Conservation (phyloP, 1,284 basidiomycete species). For the Pyrrhoderma noxium region DNA sequence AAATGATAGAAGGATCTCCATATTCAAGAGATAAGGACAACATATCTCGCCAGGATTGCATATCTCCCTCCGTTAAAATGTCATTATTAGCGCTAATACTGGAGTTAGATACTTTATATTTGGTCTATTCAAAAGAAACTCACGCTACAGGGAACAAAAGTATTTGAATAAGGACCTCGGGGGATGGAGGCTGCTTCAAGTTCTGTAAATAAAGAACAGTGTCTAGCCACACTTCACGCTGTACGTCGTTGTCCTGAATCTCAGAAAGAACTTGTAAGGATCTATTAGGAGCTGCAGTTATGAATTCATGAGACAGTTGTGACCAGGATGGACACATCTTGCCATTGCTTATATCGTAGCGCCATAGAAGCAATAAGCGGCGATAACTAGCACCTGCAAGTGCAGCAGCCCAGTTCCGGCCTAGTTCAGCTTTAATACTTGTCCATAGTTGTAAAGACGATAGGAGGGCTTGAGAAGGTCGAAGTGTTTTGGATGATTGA, state of each 20-base stretch:
- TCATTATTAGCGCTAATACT: neutral
- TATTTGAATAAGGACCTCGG: neutral
- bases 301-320: neutral
- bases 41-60: neutral
- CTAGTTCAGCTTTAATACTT: neutral
- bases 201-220: slow-evolving; percentile 2
- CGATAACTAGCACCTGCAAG: slow-evolving; percentile 3
- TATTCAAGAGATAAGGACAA: neutral
- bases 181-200: slow-evolving; percentile 3
- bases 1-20: neutral
- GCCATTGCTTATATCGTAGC: neutral
- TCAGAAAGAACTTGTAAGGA: slow-evolving; percentile 5
- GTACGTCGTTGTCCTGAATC: neutral
- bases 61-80: neutral
- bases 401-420: neutral
- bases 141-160: slow-evolving; percentile 3
- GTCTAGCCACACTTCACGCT: slow-evolving; percentile 12
- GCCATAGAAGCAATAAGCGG: slow-evolving; percentile 4
- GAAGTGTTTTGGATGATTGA: neutral
- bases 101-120: neutral
- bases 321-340: slow-evolving; percentile 7
- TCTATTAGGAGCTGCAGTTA: slow-evolving; percentile 1
- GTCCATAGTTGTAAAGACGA: slow-evolving; percentile 11
- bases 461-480: slow-evolving; percentile 1
- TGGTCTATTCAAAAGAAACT: neutral